A percentile compares a stretch with the other conserved stretches of the same genome.
Evolutionary conservation across 179 eudicot genomes (phyloP).

Genomic region (Patellifolia procumbens): DNA sequence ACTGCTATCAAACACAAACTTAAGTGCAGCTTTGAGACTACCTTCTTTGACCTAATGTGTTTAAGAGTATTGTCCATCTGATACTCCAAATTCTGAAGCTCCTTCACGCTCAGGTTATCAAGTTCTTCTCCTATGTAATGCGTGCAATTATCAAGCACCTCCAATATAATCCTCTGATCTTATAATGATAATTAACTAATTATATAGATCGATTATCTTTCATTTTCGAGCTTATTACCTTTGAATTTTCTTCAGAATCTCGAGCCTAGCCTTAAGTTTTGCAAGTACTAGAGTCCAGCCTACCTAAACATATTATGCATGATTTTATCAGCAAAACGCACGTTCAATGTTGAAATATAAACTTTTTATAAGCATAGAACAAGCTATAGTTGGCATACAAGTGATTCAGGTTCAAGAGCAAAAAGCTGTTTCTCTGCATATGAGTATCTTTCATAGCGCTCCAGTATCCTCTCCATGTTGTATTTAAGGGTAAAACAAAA

Average conservation of each 20-base stretch:
- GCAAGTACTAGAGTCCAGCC: constrained; percentile 45
- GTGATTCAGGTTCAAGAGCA: constrained; percentile 34
- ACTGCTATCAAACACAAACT: background rate
- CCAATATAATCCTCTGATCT: too few relatives aligned
- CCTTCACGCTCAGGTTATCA: constrained; percentile 37
- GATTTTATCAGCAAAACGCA: background rate
- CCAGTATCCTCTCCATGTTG: constrained; percentile 46
- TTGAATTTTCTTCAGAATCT: constrained; percentile 42
- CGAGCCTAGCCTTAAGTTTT: constrained; percentile 47
- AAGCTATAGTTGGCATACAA: constrained; percentile 19
- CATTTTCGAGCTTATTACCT: constrained; percentile 22
- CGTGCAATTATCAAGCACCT: constrained; percentile 16
- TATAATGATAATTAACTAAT: background rate
- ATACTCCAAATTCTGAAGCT: constrained; percentile 43
- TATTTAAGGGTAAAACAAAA: background rate
- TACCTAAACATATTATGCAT: constrained; percentile 25
- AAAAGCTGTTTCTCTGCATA: constrained; percentile 36
- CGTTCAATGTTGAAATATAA: background rate
- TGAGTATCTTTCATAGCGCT: constrained; percentile 44
- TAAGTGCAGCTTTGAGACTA: background rate
- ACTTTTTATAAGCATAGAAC: background rate
- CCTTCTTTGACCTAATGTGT: constrained; percentile 44
- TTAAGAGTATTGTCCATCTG: constrained; percentile 45
- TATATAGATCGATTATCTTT: too few relatives aligned
- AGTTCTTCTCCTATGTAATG: constrained; percentile 46